Percentiles rank a stretch among this genome's conserved stretches.
phyloP scores from a whole-genome alignment of 352 stramenopile species.

The Phytophthora fragariae region DNA sequence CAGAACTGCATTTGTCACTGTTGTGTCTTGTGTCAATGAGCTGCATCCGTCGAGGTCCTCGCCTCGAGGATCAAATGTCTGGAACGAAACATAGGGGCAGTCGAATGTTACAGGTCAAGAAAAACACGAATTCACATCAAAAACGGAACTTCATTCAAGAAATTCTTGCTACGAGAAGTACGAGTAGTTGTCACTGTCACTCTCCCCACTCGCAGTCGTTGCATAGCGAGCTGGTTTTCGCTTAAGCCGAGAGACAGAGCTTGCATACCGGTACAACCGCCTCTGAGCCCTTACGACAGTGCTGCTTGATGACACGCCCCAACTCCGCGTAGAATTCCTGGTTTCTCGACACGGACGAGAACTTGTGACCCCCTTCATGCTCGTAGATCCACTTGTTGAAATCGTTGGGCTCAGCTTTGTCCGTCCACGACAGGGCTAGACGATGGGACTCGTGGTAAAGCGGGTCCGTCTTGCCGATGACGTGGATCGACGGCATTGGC shows the following conservation, averaged over 20 bases:
- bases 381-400: slow-evolving; percentile 44
- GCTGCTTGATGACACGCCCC: slow-evolving; percentile 27
- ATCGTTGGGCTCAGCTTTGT: slow-evolving; percentile 9
- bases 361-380: slow-evolving; percentile 47
- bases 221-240: slow-evolving; percentile 13
- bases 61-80: no score
- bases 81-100: background rate
- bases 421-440: slow-evolving; percentile 41
- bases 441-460: slow-evolving; percentile 55
- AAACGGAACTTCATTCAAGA: slow-evolving; percentile 23
- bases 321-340: slow-evolving; percentile 37
- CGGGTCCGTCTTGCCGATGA: slow-evolving; percentile 71
- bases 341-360: slow-evolving; percentile 43
- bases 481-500: slow-evolving; percentile 50
- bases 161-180: slow-evolving; percentile 21
- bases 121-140: slow-evolving; percentile 19
- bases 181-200: slow-evolving; percentile 11
- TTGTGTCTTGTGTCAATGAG: no score
- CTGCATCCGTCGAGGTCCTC: no score
- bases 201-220: slow-evolving; percentile 4
- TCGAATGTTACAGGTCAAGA: no score
- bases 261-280: background rate
- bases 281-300: slow-evolving; percentile 32
- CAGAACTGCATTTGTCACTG: background rate
- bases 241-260: slow-evolving; percentile 31